Conservation (phyloP, 768 basidiomycete species). For the Naematelia aurantialba region DNA sequence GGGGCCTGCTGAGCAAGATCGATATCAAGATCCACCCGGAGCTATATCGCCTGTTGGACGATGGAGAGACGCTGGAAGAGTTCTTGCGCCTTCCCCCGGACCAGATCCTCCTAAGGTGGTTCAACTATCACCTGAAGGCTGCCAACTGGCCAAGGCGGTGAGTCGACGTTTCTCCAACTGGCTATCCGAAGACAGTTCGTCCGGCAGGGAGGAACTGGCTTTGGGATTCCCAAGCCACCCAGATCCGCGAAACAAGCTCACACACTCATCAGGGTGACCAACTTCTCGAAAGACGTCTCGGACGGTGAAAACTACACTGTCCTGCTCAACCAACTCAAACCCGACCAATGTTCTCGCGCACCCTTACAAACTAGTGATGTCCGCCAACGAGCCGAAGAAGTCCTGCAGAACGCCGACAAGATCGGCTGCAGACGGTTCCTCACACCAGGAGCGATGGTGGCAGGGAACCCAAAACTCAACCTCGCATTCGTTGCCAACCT, state of each 20-base stretch:
- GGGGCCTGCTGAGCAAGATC: conserved; percentile 87
- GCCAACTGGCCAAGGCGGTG: conserved; percentile 86
- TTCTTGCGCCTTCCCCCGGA: conserved; percentile 89
- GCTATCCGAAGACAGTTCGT: too few relatives aligned
- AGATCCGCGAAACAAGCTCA: conserved; percentile 5
- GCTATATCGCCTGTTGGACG: conserved; percentile 89
- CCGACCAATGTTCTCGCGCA: conserved; percentile 82
- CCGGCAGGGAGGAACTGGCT: too few relatives aligned
- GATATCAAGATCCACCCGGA: conserved; percentile 99
- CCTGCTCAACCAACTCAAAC: conserved; percentile 91
- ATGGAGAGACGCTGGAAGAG: conserved; percentile 95
- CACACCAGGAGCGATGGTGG: conserved; percentile 80
- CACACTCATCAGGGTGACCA: conserved; percentile 67
- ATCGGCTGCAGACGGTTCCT: conserved; percentile 97
- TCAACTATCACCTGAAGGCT: conserved; percentile 96
- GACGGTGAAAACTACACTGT: conserved; percentile 98
- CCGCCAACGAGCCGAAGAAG: conserved; percentile 79
- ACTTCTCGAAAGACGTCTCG: conserved; percentile 94
- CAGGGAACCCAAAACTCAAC: conserved; percentile 95
- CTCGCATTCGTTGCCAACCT: conserved; percentile 92
- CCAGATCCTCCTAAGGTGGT: conserved; percentile 96
- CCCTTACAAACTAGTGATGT: conserved; percentile 83
- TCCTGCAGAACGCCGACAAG: conserved; percentile 85
- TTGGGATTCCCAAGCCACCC: not conserved
- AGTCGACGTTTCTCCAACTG: conserved; percentile 17